These are phyloP conservation scores for Candida maesae DNA, from an alignment of 805 yeast species.

Conservation along the genomic window DNA sequence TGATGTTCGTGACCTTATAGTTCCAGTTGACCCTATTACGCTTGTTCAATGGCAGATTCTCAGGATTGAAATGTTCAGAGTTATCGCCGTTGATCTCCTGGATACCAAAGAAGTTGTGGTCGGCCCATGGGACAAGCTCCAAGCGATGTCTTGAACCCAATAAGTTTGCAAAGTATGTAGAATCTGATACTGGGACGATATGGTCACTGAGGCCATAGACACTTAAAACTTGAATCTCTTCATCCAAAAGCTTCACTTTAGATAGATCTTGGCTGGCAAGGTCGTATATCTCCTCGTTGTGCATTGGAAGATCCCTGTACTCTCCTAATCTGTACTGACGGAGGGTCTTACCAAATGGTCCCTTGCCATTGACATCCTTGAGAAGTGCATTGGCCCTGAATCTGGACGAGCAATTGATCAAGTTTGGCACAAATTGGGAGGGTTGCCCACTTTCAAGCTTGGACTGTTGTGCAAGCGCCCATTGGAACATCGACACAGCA, in stretches of 20 bases:
- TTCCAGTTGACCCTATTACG: slow-evolving; percentile 55
- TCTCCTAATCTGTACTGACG: slow-evolving; percentile 50
- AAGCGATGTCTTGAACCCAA: slow-evolving; percentile 56
- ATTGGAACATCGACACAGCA: slow-evolving; percentile 65
- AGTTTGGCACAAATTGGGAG: slow-evolving; percentile 51
- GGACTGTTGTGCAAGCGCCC: slow-evolving; percentile 50
- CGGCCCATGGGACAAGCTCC: slow-evolving; percentile 60
- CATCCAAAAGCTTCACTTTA: slow-evolving; percentile 38
- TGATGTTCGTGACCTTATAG: slow-evolving; percentile 43
- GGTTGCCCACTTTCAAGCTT: slow-evolving; percentile 31
- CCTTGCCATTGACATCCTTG: slow-evolving; percentile 12
- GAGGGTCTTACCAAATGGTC: slow-evolving; percentile 30
- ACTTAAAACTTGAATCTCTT: slow-evolving; percentile 52
- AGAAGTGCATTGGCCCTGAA: slow-evolving; percentile 34
- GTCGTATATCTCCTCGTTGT: slow-evolving; percentile 47
- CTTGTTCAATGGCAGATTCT: slow-evolving; percentile 40
- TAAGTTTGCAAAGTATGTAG: slow-evolving; percentile 52
- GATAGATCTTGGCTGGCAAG: slow-evolving; percentile 46
- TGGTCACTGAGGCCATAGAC: slow-evolving; percentile 69
- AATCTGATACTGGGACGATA: slow-evolving; percentile 62
- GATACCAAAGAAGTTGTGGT: slow-evolving; percentile 74
- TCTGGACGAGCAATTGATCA: slow-evolving; percentile 74
- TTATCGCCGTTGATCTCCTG: slow-evolving; percentile 34
- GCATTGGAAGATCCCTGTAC: slow-evolving; percentile 38
- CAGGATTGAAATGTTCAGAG: slow-evolving; percentile 31